phyloP scores from a whole-genome alignment of 352 stramenopile genomes.

The Phytopythium cucurbitacearum region DNA sequence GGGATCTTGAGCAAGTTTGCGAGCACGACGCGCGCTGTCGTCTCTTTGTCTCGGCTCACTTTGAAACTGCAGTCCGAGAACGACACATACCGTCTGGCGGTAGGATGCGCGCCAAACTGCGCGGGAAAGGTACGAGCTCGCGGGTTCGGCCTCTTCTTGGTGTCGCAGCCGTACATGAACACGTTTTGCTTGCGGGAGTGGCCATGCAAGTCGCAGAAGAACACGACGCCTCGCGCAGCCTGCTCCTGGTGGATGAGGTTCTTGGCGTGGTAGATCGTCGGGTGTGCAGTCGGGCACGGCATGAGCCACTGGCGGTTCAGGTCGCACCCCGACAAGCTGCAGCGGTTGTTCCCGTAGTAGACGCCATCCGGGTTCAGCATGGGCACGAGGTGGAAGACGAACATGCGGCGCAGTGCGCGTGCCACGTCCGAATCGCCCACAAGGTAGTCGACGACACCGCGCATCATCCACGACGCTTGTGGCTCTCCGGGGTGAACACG shows the following conservation, averaged over 20 bases:
- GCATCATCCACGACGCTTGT: slow-evolving; percentile 93
- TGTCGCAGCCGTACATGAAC: slow-evolving; percentile 94
- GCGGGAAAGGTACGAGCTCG: slow-evolving; percentile 66
- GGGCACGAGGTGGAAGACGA: slow-evolving; percentile 91
- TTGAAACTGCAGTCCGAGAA: slow-evolving; percentile 77
- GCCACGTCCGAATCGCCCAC: slow-evolving; percentile 56
- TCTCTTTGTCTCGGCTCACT: slow-evolving; percentile 75
- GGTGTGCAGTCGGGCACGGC: slow-evolving; percentile 61
- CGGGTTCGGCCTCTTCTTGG: slow-evolving; percentile 81
- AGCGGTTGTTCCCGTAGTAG: slow-evolving; percentile 91
- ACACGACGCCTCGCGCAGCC: slow-evolving; percentile 49
- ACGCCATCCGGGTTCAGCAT: slow-evolving; percentile 95
- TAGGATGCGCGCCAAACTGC: slow-evolving; percentile 11
- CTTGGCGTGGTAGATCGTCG: slow-evolving; percentile 89
- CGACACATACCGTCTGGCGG: slow-evolving; percentile 36
- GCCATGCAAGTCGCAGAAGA: slow-evolving; percentile 91
- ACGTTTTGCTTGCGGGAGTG: slow-evolving; percentile 93
- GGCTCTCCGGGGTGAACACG: slow-evolving; percentile 90
- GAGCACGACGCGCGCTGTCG: slow-evolving; percentile 77
- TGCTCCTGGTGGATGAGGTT: slow-evolving; percentile 61
- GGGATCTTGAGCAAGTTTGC: slow-evolving; percentile 70
- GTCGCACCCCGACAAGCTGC: slow-evolving; percentile 73
- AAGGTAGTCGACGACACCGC: slow-evolving; percentile 89
- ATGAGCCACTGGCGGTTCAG: slow-evolving; percentile 89
- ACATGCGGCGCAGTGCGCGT: slow-evolving; percentile 72